Percentiles rank a stretch among this genome's conserved stretches.
Conservation (phyloP, 441 rosid species). For the Bocquillonia castaneifolia region DNA sequence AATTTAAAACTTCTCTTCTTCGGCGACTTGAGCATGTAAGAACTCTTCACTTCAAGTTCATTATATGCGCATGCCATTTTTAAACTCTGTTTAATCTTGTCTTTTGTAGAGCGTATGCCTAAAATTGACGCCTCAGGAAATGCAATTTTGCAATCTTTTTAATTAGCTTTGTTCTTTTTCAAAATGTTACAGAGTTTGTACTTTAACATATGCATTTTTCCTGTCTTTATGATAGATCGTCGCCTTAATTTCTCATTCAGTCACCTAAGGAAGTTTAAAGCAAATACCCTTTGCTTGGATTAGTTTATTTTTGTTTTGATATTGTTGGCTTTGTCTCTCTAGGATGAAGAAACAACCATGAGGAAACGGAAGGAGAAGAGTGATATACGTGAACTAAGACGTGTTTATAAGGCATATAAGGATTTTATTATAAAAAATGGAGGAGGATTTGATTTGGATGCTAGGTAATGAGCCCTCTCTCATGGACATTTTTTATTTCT, state of each 20-base stretch:
- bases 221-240: too few species aligned
- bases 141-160: too few species aligned
- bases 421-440: conserved; percentile 51
- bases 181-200: too few species aligned
- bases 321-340: conserved; percentile 16
- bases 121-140: too few species aligned
- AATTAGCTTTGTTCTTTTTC: too few species aligned
- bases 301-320: conserved; percentile 8
- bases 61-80: too few species aligned
- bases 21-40: conserved; percentile 77
- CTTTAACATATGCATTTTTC: too few species aligned
- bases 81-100: neutral
- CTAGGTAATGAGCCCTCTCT: conserved; percentile 36
- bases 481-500: conserved; percentile 5
- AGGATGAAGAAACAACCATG: conserved; percentile 67
- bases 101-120: neutral
- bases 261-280: too few species aligned
- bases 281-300: too few species aligned
- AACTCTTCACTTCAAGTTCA: neutral
- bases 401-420: conserved; percentile 62
- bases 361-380: conserved; percentile 46
- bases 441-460: conserved; percentile 44
- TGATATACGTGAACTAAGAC: conserved; percentile 69
- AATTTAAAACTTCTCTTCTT: conserved; percentile 89
- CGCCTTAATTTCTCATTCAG: too few species aligned